Percentiles rank a stretch among this genome's conserved stretches.
Conservation (phyloP, 2,329 filamentous ascomycete genomes). For the Aspergillus sclerotialis region DNA sequence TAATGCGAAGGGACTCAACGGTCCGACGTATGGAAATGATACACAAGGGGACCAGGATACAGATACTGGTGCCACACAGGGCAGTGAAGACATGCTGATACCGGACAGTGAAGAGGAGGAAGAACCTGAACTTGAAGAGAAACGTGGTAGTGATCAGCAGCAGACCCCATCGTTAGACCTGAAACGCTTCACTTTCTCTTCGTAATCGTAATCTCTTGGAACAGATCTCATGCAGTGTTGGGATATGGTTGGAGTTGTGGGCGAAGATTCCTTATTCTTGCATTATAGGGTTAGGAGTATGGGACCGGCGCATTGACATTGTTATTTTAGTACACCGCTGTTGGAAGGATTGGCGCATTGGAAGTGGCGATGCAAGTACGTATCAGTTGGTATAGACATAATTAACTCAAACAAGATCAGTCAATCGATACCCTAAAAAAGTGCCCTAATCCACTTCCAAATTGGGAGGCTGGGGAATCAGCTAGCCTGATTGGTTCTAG, state of each 20-base stretch:
- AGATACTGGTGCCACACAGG: conserved; percentile 17
- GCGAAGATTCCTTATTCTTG: conserved; percentile 1
- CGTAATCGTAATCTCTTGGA: conserved; percentile 2
- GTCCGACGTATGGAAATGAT: neutral
- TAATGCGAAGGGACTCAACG: conserved; percentile 8
- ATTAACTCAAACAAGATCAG: neutral
- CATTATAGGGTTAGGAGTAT: conserved; percentile 9
- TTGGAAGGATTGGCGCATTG: conserved; percentile 2
- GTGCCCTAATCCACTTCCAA: neutral
- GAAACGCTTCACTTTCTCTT: conserved; percentile 30
- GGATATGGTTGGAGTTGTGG: neutral
- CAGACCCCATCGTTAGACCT: conserved; percentile 23
- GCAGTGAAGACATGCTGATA: conserved; percentile 48
- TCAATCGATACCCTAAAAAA: neutral
- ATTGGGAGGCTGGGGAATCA: conserved; percentile 12
- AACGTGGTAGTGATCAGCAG: conserved; percentile 4
- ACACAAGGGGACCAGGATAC: neutral
- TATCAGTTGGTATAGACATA: neutral
- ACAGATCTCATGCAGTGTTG: neutral
- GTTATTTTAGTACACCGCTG: conserved; percentile 3
- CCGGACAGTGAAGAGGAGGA: conserved; percentile 45
- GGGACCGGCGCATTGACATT: conserved; percentile 7
- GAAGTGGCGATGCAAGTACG: conserved; percentile 1
- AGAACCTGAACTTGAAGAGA: conserved; percentile 16
- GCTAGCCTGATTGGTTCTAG: conserved; percentile 7